phyloP scores from a whole-genome alignment of 2,329 filamentous ascomycete species.

The Huntiella savannae region DNA sequence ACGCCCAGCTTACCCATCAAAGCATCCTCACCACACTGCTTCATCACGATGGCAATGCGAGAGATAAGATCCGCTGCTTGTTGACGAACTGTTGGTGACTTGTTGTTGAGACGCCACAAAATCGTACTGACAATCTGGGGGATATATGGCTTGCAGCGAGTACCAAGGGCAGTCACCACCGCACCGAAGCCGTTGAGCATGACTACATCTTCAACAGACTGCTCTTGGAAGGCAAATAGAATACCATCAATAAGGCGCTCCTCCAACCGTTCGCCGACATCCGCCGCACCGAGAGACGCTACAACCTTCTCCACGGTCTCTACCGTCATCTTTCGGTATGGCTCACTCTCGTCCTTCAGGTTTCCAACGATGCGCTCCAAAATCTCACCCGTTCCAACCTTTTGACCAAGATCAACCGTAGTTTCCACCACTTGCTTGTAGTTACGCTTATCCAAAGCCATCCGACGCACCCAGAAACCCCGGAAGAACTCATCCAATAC shows the following conservation, averaged over 20 bases:
- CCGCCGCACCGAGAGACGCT: conserved; percentile 77
- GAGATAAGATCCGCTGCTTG: conserved; percentile 94
- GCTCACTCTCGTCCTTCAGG: conserved; percentile 92
- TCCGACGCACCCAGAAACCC: conserved; percentile 91
- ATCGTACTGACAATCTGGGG: conserved; percentile 95
- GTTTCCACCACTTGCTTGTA: conserved; percentile 97
- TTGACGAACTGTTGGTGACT: conserved; percentile 87
- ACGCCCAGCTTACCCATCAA: conserved; percentile 89
- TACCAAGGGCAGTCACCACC: conserved; percentile 85
- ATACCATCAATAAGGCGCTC: conserved; percentile 91
- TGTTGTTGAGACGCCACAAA: conserved; percentile 93
- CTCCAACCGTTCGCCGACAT: conserved; percentile 81
- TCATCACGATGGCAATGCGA: conserved; percentile 96
- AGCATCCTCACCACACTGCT: conserved; percentile 90
- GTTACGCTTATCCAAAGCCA: conserved; percentile 94
- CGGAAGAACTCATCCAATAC: conserved; percentile 96
- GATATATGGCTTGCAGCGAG: conserved; percentile 86
- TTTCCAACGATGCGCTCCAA: conserved; percentile 85
- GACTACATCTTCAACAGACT: conserved; percentile 86
- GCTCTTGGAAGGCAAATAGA: conserved; percentile 90
- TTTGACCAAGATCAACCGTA: conserved; percentile 89
- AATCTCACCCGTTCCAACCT: conserved; percentile 93
- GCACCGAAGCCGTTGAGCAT: conserved; percentile 97
- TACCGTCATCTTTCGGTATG: conserved; percentile 97
- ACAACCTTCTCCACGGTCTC: conserved; percentile 96